Evolutionary conservation across 495 filamentous ascomycete genomes (phyloP).

Genomic region (Penicillium antarcticum): DNA sequence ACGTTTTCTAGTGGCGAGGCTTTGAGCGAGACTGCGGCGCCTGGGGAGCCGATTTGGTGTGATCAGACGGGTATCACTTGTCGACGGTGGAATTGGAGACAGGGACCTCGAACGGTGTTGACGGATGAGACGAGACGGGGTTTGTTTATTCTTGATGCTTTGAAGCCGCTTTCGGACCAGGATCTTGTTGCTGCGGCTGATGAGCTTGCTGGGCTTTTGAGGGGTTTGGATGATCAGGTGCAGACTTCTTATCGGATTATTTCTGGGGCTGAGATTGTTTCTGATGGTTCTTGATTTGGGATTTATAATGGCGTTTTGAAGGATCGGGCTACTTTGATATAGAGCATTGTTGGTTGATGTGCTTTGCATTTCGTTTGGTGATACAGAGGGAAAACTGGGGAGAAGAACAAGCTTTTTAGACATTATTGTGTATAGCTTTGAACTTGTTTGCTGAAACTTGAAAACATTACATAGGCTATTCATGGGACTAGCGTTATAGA

Average conservation of each 20-base stretch:
- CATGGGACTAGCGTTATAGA: too few relatives aligned
- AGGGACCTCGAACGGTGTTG: slow-evolving; percentile 28
- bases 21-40: slow-evolving; percentile 12
- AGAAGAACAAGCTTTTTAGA: too few relatives aligned
- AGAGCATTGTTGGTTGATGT: too few relatives aligned
- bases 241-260: neutral
- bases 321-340: too few relatives aligned
- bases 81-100: slow-evolving; percentile 32
- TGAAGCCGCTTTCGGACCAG: slow-evolving; percentile 12
- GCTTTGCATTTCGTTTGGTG: too few relatives aligned
- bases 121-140: slow-evolving; percentile 23
- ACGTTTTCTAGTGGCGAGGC: slow-evolving; percentile 22
- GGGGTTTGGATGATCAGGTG: slow-evolving; percentile 10
- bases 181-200: slow-evolving; percentile 10
- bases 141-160: slow-evolving; percentile 26
- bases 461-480: too few relatives aligned
- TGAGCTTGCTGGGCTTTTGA: slow-evolving; percentile 11
- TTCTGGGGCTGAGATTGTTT: neutral
- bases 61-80: slow-evolving; percentile 29
- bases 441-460: too few relatives aligned
- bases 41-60: slow-evolving; percentile 32
- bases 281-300: too few relatives aligned
- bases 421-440: too few relatives aligned
- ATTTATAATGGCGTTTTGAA: too few relatives aligned
- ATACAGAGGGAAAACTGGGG: too few relatives aligned